A percentile compares a stretch with the other conserved stretches of the same genome.
phyloP scores from a whole-genome alignment of 2,329 filamentous ascomycete genomes.

The Colletotrichum limetticola region DNA sequence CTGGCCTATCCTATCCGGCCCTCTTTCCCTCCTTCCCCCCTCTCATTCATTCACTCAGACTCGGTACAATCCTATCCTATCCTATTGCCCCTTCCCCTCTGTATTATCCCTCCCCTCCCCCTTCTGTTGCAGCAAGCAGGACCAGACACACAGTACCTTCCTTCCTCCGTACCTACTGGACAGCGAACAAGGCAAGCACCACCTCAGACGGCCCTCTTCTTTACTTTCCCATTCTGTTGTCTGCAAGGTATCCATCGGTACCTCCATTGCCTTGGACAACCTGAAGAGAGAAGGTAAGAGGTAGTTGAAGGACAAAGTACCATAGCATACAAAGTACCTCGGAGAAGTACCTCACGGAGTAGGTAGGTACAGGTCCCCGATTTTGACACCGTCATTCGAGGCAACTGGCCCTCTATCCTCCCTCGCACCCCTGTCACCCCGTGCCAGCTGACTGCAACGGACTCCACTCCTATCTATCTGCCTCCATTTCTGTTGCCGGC shows the following conservation, averaged over 20 bases:
- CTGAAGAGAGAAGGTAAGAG: background rate
- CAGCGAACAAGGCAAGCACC: no score
- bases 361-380: conserved; percentile 14
- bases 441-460: conserved; percentile 35
- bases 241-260: background rate
- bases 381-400: conserved; percentile 30
- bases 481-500: conserved; percentile 19
- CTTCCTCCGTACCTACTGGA: no score
- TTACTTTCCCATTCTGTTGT: background rate
- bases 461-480: conserved; percentile 35
- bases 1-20: background rate
- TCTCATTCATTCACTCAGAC: background rate
- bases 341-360: background rate
- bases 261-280: background rate
- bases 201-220: background rate
- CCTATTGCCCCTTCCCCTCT: background rate
- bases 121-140: background rate
- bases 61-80: background rate
- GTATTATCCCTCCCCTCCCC: background rate
- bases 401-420: conserved; percentile 21
- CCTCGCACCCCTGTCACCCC: conserved; percentile 28
- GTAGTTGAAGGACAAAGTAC: background rate
- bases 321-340: background rate
- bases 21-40: background rate
- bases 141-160: background rate